Conservation (phyloP, 2,329 filamentous ascomycete genomes). For the Monilinia vaccinii-corymbosi region DNA sequence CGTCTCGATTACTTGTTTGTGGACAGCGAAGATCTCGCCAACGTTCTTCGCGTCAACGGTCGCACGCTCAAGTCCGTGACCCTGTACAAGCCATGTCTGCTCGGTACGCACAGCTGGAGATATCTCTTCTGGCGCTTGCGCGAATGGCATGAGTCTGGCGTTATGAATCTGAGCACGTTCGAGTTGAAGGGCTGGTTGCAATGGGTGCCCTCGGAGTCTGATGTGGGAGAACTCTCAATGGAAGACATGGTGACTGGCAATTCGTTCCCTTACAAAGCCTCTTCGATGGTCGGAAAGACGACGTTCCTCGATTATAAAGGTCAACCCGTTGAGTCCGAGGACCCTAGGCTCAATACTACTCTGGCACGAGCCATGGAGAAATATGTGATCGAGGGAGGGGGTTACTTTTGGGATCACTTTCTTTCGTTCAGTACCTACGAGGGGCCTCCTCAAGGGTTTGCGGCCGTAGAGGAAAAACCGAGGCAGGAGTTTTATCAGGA, state of each 20-base stretch:
- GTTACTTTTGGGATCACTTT: background rate
- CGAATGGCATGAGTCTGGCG: background rate
- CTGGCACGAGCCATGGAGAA: background rate
- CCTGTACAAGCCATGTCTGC: background rate
- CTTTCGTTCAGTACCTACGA: background rate
- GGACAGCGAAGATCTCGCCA: background rate
- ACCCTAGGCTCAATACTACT: background rate
- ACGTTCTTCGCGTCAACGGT: background rate
- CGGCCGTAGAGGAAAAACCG: background rate
- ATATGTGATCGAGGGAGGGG: background rate
- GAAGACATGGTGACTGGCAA: background rate
- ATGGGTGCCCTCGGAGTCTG: background rate
- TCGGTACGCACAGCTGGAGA: rapidly evolving
- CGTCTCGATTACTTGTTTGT: background rate
- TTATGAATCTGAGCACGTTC: background rate
- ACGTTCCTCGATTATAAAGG: background rate
- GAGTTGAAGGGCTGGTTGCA: background rate
- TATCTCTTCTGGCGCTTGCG: background rate
- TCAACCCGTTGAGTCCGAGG: rapidly evolving
- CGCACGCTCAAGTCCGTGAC: background rate
- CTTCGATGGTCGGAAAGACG: background rate
- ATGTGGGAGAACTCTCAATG: too few relatives aligned
- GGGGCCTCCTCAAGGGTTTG: background rate
- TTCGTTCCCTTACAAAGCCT: background rate
- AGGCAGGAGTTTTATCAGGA: background rate